Conservation (phyloP, 371 early-diverging fungal genomes). For the Actinomortierella ambigua region DNA sequence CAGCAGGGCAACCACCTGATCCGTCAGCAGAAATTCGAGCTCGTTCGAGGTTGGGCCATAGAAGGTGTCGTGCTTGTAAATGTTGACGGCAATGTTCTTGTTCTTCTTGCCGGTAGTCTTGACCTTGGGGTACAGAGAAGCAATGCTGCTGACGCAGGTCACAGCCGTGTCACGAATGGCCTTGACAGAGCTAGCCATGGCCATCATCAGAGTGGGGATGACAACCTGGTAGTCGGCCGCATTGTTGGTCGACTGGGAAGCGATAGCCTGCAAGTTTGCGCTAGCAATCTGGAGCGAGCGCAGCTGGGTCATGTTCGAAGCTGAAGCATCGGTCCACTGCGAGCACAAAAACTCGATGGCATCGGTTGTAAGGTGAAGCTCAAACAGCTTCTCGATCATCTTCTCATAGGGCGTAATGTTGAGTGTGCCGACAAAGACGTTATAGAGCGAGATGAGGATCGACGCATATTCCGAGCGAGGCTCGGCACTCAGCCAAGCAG, state of each 20-base stretch:
- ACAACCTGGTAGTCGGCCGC: constrained; percentile 80
- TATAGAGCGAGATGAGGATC: constrained; percentile 48
- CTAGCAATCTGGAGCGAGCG: constrained; percentile 70
- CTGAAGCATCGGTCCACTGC: constrained; percentile 58
- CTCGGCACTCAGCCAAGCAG: constrained; percentile 33
- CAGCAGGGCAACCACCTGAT: constrained; percentile 19
- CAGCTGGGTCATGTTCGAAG: constrained; percentile 49
- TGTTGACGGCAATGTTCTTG: constrained; percentile 46
- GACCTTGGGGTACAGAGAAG: constrained; percentile 52
- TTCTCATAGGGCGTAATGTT: constrained; percentile 55
- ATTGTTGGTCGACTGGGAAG: constrained; percentile 25
- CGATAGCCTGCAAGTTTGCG: constrained; percentile 59
- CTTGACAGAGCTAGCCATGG: constrained; percentile 56
- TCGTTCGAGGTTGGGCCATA: constrained; percentile 51
- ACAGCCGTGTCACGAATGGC: constrained; percentile 66
- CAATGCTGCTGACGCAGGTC: constrained; percentile 58
- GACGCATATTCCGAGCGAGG: constrained; percentile 30
- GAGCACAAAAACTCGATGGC: constrained; percentile 69
- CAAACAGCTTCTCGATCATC: constrained; percentile 59
- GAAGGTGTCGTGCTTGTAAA: constrained; percentile 61
- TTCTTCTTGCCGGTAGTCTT: constrained; percentile 52
- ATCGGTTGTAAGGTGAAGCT: constrained; percentile 57
- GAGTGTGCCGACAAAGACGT: constrained; percentile 50
- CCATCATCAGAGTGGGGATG: constrained; percentile 75
- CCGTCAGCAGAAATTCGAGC: constrained; percentile 40